Evolutionary conservation across 768 basidiomycete species (phyloP).

Genomic region (Serendipita vermifera): DNA sequence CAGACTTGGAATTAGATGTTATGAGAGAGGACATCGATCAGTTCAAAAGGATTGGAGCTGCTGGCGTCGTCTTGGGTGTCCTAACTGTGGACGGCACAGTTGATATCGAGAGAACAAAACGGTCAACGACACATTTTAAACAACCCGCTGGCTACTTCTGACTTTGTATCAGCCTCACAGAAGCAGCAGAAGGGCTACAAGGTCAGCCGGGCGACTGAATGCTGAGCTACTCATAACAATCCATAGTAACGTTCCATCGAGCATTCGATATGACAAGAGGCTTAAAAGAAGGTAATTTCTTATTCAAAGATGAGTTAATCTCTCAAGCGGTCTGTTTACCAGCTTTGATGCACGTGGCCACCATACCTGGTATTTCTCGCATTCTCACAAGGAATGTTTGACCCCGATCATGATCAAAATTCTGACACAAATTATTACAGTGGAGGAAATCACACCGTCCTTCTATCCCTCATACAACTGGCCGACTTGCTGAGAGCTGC

Average conservation of each 20-base stretch:
- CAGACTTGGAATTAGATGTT: slow-evolving; percentile 47
- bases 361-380: slow-evolving; percentile 54
- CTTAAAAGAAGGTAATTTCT: slow-evolving; percentile 35
- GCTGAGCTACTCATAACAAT: too few species aligned
- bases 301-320: background rate
- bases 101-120: background rate
- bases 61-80: slow-evolving; percentile 32
- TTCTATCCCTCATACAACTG: slow-evolving; percentile 25
- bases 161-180: slow-evolving; percentile 33
- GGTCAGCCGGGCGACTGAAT: too few species aligned
- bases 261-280: slow-evolving; percentile 64
- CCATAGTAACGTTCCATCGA: slow-evolving; percentile 60
- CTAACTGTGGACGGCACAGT: slow-evolving; percentile 41
- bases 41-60: slow-evolving; percentile 44
- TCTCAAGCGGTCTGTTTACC: slow-evolving; percentile 24
- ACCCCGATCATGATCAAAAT: background rate
- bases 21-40: slow-evolving; percentile 66
- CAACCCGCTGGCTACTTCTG: too few species aligned
- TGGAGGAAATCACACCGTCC: slow-evolving; percentile 29
- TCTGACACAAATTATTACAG: slow-evolving; percentile 38
- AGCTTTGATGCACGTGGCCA: slow-evolving; percentile 33
- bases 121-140: background rate
- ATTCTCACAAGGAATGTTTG: slow-evolving; percentile 58
- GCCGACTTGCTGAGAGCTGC: background rate
- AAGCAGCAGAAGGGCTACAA: slow-evolving; percentile 48